Base-by-base conservation (phyloP, 179 eudicot genomes). In the Carnegiea gigantea region DNA sequence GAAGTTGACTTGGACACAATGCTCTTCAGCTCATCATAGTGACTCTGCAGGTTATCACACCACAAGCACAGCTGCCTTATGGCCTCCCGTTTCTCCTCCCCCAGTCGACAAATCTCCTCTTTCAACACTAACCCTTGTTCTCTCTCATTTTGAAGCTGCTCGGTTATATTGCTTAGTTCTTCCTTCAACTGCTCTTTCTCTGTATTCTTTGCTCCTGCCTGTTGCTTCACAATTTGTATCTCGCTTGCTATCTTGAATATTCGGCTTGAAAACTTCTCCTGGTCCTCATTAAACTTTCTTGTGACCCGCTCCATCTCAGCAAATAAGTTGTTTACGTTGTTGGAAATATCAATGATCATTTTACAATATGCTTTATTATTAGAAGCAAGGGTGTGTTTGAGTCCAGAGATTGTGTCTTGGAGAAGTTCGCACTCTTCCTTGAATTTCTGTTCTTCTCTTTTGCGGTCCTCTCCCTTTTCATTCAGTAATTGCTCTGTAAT, bases 21-120 rank as follows among this genome's bases (percentile, higher is more conserved):
- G 62, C 82, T 89, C 81, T 83, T 88, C 76, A 95, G 90, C 85
- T 90, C 86, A 59, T 86, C 89, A 26, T 86, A 86, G 13, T 92
- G 92, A 78, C 76, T 83, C 20, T 85, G 89, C 81, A 91, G 90
- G 86, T 89, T 86, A 18, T 90, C 97, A 7, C 82, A 81, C 93
- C 90, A 90, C 38, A 92, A 81, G 76, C 97, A 92, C 76, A 95
- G 82, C 87, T 95, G 98, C 86, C 91, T 90, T 79, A 95, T 95
- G 20, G 94, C 99, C 80, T 94, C 94, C 51, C 91, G 90, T 79
- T 95, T 95, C 89, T 94, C 95, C 77, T 94, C 97, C 46, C 90
- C 88, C 1, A 92, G 68, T 77, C 79, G 84, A 62, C 72, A 80
- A 49, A 89, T 79, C 77, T 84, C 86, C 54, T 82, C 85, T 80